Percentiles rank a stretch among this genome's conserved stretches.
Evolutionary conservation across 371 early-diverging fungal genomes (phyloP).

Genomic region (Synchytrium microbalum): DNA sequence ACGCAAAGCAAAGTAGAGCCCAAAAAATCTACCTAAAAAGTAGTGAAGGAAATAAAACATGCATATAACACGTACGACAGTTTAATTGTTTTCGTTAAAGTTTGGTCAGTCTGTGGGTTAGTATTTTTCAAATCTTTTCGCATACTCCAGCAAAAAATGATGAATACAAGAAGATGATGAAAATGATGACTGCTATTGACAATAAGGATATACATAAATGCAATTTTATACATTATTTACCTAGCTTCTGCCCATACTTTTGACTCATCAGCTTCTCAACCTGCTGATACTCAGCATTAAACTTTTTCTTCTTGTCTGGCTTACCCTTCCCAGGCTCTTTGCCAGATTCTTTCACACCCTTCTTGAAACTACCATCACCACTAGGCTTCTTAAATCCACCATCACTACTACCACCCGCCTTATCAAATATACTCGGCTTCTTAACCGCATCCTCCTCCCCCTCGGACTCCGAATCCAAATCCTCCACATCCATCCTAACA

Average conservation of each 20-base stretch:
- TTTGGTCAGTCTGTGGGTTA: no score
- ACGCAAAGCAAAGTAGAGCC: no score
- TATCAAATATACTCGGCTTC: conserved; percentile 63
- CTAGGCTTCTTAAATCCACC: conserved; percentile 71
- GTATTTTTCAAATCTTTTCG: no score
- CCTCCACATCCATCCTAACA: conserved; percentile 7
- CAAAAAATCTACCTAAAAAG: no score
- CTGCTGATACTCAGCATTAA: conserved; percentile 33
- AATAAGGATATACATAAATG: no score
- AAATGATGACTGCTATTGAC: no score
- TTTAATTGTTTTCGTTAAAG: no score
- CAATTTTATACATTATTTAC: not conserved
- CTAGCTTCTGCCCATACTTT: conserved; percentile 23
- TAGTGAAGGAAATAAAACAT: no score
- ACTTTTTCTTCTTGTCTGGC: conserved; percentile 13
- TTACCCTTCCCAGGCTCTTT: conserved; percentile 1
- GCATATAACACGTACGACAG: no score
- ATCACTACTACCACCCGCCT: conserved; percentile 69
- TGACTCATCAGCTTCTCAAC: conserved; percentile 31
- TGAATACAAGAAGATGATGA: no score
- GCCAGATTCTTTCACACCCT: conserved; percentile 15
- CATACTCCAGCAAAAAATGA: no score
- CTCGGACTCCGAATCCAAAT: conserved; percentile 19
- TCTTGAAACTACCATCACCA: conserved; percentile 49
- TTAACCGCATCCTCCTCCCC: conserved; percentile 51